Evolutionary conservation across 176 grass and related monocot genomes (phyloP).

Genomic region (Miscanthus lutarioriparius): DNA sequence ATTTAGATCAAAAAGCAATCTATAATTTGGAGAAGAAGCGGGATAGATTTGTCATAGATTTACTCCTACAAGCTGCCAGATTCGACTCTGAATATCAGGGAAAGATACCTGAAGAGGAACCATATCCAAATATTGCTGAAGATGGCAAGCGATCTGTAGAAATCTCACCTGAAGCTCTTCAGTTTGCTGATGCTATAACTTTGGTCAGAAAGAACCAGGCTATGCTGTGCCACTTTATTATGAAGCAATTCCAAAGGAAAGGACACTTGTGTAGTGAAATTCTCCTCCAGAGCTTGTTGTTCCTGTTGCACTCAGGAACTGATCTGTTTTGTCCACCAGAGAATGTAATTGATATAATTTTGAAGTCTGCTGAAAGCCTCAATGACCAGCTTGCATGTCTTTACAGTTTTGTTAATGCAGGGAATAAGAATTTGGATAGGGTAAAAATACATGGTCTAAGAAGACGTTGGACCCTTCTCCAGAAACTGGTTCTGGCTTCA

Average conservation of each 20-base stretch:
- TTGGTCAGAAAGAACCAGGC: conserved; percentile 91
- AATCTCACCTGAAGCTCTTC: conserved; percentile 56
- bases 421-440: conserved; percentile 51
- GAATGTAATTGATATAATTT: conserved; percentile 82
- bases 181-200: conserved; percentile 79
- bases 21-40: conserved; percentile 68
- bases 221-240: conserved; percentile 76
- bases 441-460: conserved; percentile 68
- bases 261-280: conserved; percentile 67
- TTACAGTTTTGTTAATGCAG: conserved; percentile 55
- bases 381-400: conserved; percentile 65
- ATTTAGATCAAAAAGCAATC: conserved; percentile 48
- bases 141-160: conserved; percentile 59
- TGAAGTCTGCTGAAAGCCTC: conserved; percentile 78
- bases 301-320: conserved; percentile 87
- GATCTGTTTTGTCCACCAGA: conserved; percentile 76
- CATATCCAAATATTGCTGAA: conserved; percentile 41
- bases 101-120: conserved; percentile 48
- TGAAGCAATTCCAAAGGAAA: conserved; percentile 71
- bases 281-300: conserved; percentile 83
- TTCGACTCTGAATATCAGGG: conserved; percentile 66
- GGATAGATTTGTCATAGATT: conserved; percentile 83
- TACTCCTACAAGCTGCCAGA: conserved; percentile 82
- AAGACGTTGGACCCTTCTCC: conserved; percentile 78
- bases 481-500: conserved; percentile 80